Conservation (phyloP, 345 rosid genomes). For the Excoecaria agallocha region DNA sequence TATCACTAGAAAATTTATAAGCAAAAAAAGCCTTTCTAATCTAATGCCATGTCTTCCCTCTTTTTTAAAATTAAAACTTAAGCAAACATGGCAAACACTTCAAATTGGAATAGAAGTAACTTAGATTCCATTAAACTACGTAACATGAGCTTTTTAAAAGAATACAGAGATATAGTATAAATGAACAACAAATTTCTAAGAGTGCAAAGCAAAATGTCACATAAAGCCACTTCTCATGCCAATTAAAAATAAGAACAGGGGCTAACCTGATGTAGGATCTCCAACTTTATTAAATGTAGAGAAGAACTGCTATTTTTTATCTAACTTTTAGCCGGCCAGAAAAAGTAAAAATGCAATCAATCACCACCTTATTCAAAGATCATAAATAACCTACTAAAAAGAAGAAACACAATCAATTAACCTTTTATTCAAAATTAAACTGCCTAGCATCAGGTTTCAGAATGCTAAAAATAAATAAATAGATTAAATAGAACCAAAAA, state of each 20-base stretch:
- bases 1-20: neutral
- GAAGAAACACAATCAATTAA: too few species aligned
- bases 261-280: conserved; percentile 52
- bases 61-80: neutral
- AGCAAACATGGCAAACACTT: neutral
- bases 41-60: neutral
- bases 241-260: conserved; percentile 3
- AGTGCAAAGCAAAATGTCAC: neutral
- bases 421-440: too few species aligned
- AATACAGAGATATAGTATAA: neutral
- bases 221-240: conserved; percentile 6
- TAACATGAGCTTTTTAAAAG: neutral
- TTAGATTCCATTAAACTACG: too few species aligned
- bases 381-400: too few species aligned
- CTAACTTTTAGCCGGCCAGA: too few species aligned
- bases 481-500: too few species aligned
- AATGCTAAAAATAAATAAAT: too few species aligned
- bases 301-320: conserved; percentile 76
- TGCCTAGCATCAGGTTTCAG: too few species aligned
- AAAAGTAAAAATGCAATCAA: too few species aligned
- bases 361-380: too few species aligned
- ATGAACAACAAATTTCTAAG: neutral
- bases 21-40: neutral
- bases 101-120: neutral
- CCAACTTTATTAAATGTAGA: conserved; percentile 63